phyloP scores from a whole-genome alignment of 1,284 basidiomycete species.

The Hypsizygus ulmarius region DNA sequence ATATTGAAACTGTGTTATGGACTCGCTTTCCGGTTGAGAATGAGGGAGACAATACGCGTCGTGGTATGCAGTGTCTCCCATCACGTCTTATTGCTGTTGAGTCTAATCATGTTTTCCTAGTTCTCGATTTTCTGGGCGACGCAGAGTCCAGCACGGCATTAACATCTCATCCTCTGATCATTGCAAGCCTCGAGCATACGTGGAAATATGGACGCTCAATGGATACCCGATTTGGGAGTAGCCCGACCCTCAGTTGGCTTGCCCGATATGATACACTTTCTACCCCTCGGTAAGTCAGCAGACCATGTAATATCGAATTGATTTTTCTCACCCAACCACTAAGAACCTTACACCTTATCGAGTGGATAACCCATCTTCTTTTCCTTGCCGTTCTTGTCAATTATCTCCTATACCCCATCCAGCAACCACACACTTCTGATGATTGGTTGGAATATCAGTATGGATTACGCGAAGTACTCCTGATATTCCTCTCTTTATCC shows the following conservation, averaged over 20 bases:
- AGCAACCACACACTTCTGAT: conserved; percentile 23
- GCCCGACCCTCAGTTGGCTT: conserved; percentile 13
- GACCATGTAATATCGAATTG: not conserved
- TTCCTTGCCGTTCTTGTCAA: conserved; percentile 42
- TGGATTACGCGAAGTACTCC: conserved; percentile 34
- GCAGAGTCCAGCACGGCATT: conserved; percentile 32
- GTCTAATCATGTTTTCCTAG: conserved; percentile 27
- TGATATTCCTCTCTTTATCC: conserved; percentile 36
- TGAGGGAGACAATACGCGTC: conserved; percentile 16
- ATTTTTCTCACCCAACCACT: not conserved
- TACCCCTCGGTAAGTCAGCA: conserved; percentile 41
- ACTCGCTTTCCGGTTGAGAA: conserved; percentile 31
- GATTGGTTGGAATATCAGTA: conserved; percentile 19
- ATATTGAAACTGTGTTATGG: conserved; percentile 38
- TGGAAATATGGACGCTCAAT: conserved; percentile 42
- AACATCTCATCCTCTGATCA: conserved; percentile 40
- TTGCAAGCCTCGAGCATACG: conserved; percentile 36
- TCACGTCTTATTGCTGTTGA: not conserved
- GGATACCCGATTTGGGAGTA: conserved; percentile 1
- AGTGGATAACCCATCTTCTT: conserved; percentile 36
- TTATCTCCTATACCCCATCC: conserved; percentile 45
- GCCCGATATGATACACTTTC: conserved; percentile 35
- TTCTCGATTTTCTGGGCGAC: conserved; percentile 42
- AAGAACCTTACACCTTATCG: conserved; percentile 49
- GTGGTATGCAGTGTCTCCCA: conserved; percentile 28